These are phyloP conservation scores for Solanum pimpinellifolium DNA, from an alignment of 257 asterid genomes.

Conservation along the genomic window DNA sequence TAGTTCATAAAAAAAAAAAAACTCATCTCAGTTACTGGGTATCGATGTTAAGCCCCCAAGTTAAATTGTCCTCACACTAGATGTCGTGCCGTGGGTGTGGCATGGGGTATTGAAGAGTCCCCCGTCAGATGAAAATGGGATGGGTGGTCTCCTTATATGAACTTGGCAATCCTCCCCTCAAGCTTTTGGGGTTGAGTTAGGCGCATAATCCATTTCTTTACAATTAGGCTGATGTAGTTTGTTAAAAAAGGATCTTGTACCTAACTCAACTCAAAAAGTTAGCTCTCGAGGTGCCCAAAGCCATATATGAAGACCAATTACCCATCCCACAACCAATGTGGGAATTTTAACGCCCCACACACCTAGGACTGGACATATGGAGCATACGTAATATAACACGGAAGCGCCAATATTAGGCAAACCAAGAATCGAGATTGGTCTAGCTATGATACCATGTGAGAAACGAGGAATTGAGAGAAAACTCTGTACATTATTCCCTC, in stretches of 20 bases:
- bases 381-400: neutral
- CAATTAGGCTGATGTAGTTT: neutral
- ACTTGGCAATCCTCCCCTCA: no score
- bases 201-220: neutral
- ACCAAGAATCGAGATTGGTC: neutral
- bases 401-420: neutral
- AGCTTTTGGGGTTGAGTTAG: neutral
- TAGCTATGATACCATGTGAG: neutral
- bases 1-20: neutral
- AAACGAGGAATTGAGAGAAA: neutral
- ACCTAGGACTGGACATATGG: neutral
- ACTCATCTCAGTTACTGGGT: neutral
- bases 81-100: neutral
- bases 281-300: neutral
- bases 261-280: neutral
- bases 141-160: neutral
- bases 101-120: neutral
- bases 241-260: neutral
- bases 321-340: neutral
- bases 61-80: neutral
- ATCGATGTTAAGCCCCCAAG: neutral
- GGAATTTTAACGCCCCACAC: neutral
- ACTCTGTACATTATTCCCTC: neutral
- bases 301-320: neutral
- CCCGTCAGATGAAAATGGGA: neutral